Percentiles rank a stretch among this genome's conserved stretches.
Evolutionary conservation across 192 early-diverging fungal species (phyloP).

Genomic region (Backusella psychrophila): DNA sequence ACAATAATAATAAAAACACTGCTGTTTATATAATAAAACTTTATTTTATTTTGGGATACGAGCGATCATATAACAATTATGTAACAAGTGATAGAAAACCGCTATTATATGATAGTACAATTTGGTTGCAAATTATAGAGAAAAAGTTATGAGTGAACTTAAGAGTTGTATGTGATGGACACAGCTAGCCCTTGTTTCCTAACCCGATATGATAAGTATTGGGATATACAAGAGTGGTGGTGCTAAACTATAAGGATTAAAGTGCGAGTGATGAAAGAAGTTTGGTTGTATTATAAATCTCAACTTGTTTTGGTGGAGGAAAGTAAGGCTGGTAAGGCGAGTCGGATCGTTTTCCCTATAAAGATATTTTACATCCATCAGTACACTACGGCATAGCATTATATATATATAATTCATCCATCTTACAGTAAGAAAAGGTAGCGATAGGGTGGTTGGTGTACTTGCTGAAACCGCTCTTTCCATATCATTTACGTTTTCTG

Average conservation of each 20-base stretch:
- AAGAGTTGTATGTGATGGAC: too few species aligned
- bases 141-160: too few species aligned
- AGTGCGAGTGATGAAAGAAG: constrained; percentile 1
- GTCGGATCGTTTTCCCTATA: neutral
- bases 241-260: neutral
- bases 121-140: too few species aligned
- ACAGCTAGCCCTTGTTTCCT: too few species aligned
- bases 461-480: constrained; percentile 12
- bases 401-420: neutral
- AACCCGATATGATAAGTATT: too few species aligned
- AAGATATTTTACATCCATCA: neutral
- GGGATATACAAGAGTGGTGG: too few species aligned
- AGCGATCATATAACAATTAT: too few species aligned
- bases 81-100: too few species aligned
- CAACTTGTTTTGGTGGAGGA: constrained; percentile 9
- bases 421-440: constrained; percentile 10
- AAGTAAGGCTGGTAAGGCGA: constrained; percentile 14
- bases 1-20: too few species aligned
- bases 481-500: constrained; percentile 14
- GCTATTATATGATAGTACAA: too few species aligned
- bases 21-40: too few species aligned
- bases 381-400: neutral
- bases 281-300: constrained; percentile 14
- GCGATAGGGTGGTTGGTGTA: neutral
- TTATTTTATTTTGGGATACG: too few species aligned